Evolutionary conservation across 2,329 filamentous ascomycete species (phyloP), one percentile per base, ranked within the genome.

Genomic region (Verticillium longisporum): DNA sequence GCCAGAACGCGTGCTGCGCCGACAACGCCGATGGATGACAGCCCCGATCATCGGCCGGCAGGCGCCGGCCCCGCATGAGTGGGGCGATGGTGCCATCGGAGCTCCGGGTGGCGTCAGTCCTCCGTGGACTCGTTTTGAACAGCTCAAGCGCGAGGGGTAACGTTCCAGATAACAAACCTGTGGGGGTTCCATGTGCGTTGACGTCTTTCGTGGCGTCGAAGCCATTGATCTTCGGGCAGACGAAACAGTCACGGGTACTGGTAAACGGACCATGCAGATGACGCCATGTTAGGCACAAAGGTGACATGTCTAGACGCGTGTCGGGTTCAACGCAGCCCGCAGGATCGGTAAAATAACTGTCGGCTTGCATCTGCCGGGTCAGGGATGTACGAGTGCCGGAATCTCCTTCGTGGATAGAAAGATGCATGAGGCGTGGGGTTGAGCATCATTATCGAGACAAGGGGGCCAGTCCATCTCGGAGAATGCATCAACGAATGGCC

Each of bases 231-330:
- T 50, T 37, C 26, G 53, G 31, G 18, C 45, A 55, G 32, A 21
- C 31, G 18, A 36, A 11, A 54, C 15, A 33, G n/a, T 31, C 36
- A 15, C 9, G 21, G 10, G 54, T 4, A 10, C 13, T 10, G 45
- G 45, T 3, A 18, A 26, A 21, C 45, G 6, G 9, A 7, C 21
- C n/a, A 18, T 50, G 45, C 45, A 50, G 45, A 60, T 64, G 60
- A 63, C 63, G 63, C 57, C 62, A 65, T 65, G 58, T 65, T 65
- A 65, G 63, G 56, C 50, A 33, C 41, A 31, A 65, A 63, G 61
- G 56, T 59, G 63, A 65, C 37, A 56, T 62, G 34, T 26, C n/a
- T 11, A 50, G 18, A 50, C 45, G 45, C 45, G 45, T 50, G 45
- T n/a, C 18, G 45, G 7, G n/a, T 7, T 50, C 18, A 50, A 11